Percentiles rank a stretch among this genome's conserved stretches.
Evolutionary conservation across 352 stramenopile species (phyloP).

Genomic region (Paralagenidium karlingii): DNA sequence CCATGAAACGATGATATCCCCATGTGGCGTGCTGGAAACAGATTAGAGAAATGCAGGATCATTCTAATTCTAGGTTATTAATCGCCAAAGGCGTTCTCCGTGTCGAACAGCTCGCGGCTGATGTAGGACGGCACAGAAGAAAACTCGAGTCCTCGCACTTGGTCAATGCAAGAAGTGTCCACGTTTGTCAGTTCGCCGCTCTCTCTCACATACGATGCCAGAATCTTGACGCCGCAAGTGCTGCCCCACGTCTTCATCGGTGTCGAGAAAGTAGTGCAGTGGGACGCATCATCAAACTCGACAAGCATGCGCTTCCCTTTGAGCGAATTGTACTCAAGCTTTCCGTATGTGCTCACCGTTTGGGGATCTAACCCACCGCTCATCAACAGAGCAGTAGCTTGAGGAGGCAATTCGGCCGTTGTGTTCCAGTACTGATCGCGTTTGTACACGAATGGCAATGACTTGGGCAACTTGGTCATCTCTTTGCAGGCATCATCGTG

Average conservation of each 20-base stretch:
- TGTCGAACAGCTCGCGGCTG: conserved; percentile 28
- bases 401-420: conserved; percentile 21
- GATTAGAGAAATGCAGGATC: no score
- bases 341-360: conserved; percentile 31
- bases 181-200: conserved; percentile 36
- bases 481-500: conserved; percentile 37
- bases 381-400: conserved; percentile 36
- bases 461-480: conserved; percentile 24
- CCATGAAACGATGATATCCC: no score
- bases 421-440: conserved; percentile 63
- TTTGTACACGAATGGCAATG: conserved; percentile 26
- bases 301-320: conserved; percentile 42
- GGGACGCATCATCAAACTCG: conserved; percentile 48
- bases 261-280: conserved; percentile 75
- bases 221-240: conserved; percentile 53
- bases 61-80: no score
- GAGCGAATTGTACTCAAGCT: conserved; percentile 32
- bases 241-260: conserved; percentile 19
- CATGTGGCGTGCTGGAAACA: no score
- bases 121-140: conserved; percentile 9
- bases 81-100: no score
- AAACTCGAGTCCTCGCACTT: conserved; percentile 40
- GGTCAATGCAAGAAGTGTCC: conserved; percentile 51
- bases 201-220: conserved; percentile 50
- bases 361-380: conserved; percentile 40